A percentile compares a stretch with the other conserved stretches of the same genome.
Evolutionary conservation across 1,284 basidiomycete genomes (phyloP).

Genomic region (Fomitopsis schrenkii): DNA sequence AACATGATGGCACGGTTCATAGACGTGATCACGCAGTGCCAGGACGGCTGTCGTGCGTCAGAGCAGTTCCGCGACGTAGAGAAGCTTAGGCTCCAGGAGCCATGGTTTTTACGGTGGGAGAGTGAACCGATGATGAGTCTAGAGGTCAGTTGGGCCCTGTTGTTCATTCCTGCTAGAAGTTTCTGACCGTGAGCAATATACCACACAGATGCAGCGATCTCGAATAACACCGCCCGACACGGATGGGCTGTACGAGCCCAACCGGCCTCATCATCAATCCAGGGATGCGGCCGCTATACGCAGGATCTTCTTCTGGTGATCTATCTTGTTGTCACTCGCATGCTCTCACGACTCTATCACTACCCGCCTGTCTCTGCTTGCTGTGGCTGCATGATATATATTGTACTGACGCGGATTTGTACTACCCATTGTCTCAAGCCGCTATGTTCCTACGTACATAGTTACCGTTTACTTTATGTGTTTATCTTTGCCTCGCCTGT

Average conservation of each 20-base stretch:
- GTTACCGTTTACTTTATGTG: neutral
- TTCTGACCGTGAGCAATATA: neutral
- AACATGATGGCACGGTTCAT: conserved; percentile 82
- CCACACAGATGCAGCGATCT: conserved; percentile 52
- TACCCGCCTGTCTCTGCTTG: conserved; percentile 11
- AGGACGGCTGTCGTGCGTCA: conserved; percentile 61
- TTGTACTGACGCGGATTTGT: conserved; percentile 23
- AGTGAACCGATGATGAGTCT: conserved; percentile 50
- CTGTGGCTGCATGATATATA: conserved; percentile 21
- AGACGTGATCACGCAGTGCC: conserved; percentile 62
- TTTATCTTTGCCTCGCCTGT: neutral
- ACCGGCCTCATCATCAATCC: conserved; percentile 21
- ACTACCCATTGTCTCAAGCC: conserved; percentile 20
- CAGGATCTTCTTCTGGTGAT: conserved; percentile 29
- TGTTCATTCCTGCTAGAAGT: neutral
- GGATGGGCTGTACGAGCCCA: conserved; percentile 19
- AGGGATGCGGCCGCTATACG: conserved; percentile 23
- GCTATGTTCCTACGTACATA: conserved; percentile 18
- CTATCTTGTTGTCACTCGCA: neutral
- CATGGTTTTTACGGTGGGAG: conserved; percentile 42
- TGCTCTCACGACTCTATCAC: neutral
- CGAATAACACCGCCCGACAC: conserved; percentile 36
- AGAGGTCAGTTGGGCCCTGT: conserved; percentile 60
- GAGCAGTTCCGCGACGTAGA: conserved; percentile 39
- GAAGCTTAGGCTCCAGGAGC: conserved; percentile 35